Percentiles rank a stretch among this genome's conserved stretches.
Conservation (phyloP, 2,329 filamentous ascomycete genomes). For the Elsinoe batatas region DNA sequence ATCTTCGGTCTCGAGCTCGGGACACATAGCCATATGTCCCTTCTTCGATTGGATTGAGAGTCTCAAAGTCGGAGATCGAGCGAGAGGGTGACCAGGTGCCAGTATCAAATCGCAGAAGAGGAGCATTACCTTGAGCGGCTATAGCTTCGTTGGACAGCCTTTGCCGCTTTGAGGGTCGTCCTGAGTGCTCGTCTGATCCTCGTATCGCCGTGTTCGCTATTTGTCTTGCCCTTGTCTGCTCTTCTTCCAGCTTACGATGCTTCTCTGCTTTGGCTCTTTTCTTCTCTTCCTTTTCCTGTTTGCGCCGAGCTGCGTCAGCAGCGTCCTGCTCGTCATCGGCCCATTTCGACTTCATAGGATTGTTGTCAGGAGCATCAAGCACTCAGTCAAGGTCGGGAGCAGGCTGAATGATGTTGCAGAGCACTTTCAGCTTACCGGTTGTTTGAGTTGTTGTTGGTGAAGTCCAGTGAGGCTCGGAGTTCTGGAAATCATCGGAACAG, state of each 20-base stretch:
- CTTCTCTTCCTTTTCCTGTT: constrained; percentile 80
- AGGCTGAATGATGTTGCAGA: neutral
- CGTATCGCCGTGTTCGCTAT: constrained; percentile 22
- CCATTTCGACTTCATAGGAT: constrained; percentile 60
- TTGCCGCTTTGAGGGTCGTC: constrained; percentile 46
- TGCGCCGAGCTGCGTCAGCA: constrained; percentile 60
- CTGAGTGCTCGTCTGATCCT: constrained; percentile 13
- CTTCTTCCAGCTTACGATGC: constrained; percentile 55
- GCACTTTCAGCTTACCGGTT: neutral
- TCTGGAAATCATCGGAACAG: neutral
- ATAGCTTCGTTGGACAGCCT: constrained; percentile 46
- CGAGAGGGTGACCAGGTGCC: constrained; percentile 61
- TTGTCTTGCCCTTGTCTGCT: constrained; percentile 28
- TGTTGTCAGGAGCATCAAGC: constrained; percentile 11
- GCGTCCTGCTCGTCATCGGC: constrained; percentile 74
- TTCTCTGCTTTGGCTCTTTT: constrained; percentile 75
- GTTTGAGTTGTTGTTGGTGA: neutral
- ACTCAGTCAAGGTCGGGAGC: neutral
- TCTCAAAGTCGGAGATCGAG: constrained; percentile 80
- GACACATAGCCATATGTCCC: constrained; percentile 94
- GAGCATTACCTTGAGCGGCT: constrained; percentile 20
- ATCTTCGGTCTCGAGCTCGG: constrained; percentile 62
- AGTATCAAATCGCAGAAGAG: constrained; percentile 61
- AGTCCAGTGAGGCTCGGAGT: neutral
- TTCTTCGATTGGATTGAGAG: constrained; percentile 94